Base-by-base conservation (phyloP, 1,284 basidiomycete species). In the Puccinia novopanici region DNA sequence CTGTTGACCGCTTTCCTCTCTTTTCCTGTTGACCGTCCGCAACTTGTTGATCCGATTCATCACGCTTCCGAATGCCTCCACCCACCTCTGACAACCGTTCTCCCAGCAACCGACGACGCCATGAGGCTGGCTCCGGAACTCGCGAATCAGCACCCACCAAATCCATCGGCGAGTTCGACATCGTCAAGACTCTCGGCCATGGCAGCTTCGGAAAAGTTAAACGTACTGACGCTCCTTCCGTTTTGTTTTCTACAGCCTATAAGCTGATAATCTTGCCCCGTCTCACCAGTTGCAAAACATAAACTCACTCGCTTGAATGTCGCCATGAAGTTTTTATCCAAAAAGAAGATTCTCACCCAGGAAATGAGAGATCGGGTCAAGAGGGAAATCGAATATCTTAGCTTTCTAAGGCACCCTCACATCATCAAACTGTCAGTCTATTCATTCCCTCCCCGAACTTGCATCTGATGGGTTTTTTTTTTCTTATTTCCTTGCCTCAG, bases 351-450 rank as follows among this genome's bases (percentile, higher is more conserved):
- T 48, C 57, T 72, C 13, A 79, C 77, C 57, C 77, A 79, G 59
- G 77, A 79, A 24, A 79, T 79, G 77, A 57, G 77, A 50, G 77
- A 79, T 52, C 67, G 77, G 10, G 77, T 79, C 19, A 79, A 79
- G 57, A 68, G 77, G 42, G 82, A 83, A 87, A 95, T 96, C 83
- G 93, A 96, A 85, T 97, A 96, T 87, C 92, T 97, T 89, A 91
- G 93, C 82, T 90, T 93, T 55, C 89, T 98, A 27, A 88, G 93
- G 67, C 95, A 98, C 86, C 92, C 95, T 0, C 94, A 98, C 86
- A 96, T 98, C 86, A 93, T 97, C 89, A 97, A 97, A 87, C 89
- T 97, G 93, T 95, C 85, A 83, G 90, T 88, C 50, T 50, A 57
- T 76, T 15, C 45, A 27, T 2, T 24, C n/a, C 34, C 34, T 22